Conservation (phyloP, 768 basidiomycete genomes). For the Hirschioporus abietinus region DNA sequence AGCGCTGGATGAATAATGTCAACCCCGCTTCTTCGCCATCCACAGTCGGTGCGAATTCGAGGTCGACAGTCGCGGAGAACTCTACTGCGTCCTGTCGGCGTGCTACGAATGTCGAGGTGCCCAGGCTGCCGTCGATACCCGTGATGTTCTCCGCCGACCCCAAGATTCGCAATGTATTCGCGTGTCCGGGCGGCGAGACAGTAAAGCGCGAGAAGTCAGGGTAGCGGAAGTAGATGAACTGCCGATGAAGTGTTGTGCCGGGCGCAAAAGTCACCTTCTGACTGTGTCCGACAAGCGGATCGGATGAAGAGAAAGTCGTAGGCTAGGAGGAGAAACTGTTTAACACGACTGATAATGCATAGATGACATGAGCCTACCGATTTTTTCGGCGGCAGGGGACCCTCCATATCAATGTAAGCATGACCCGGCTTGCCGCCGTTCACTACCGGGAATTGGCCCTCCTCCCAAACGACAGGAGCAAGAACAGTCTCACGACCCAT, state of each 20-base stretch:
- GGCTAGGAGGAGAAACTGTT: background rate
- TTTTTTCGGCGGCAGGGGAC: slow-evolving; percentile 16
- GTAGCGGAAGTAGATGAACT: slow-evolving; percentile 27
- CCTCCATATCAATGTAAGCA: slow-evolving; percentile 16
- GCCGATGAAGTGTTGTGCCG: slow-evolving; percentile 18
- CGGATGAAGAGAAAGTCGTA: background rate
- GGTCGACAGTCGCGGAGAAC: slow-evolving; percentile 21
- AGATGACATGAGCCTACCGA: background rate
- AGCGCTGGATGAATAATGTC: slow-evolving; percentile 26
- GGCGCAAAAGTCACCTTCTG: slow-evolving; percentile 22
- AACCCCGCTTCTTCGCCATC: slow-evolving; percentile 27
- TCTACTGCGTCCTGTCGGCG: slow-evolving; percentile 27
- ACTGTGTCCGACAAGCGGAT: background rate
- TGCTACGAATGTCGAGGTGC: slow-evolving; percentile 26
- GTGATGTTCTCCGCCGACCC: slow-evolving; percentile 27
- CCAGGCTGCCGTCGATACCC: slow-evolving; percentile 21
- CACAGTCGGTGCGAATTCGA: slow-evolving; percentile 17
- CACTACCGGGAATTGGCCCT: slow-evolving; percentile 22
- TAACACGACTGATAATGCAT: background rate
- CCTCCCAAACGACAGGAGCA: slow-evolving; percentile 26
- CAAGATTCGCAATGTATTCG: slow-evolving; percentile 19
- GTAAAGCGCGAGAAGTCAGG: slow-evolving; percentile 21
- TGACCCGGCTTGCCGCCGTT: slow-evolving; percentile 14
- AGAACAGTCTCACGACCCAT: slow-evolving; percentile 34
- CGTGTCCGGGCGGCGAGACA: slow-evolving; percentile 16